Base-by-base conservation (phyloP, 305 asterid genomes). In the Nicotiana rustica region DNA sequence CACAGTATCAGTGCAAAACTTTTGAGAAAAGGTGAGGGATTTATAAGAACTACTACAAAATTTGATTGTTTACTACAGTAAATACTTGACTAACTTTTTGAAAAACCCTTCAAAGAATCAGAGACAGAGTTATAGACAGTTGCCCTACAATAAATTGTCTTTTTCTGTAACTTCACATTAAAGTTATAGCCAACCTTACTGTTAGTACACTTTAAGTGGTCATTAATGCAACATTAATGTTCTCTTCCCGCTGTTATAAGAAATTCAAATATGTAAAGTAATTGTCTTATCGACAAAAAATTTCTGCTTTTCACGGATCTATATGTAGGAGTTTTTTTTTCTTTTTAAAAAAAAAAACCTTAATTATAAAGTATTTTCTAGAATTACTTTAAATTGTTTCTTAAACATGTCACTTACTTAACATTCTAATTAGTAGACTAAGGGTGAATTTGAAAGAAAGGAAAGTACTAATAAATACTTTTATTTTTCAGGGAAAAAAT, bases 131-230 rank as follows among this genome's bases (percentile, higher is more conserved):
- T 67, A 0, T 35, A 14, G 44, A 13, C 15, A 36, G 13, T 68
- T 36, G 56, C 56, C 77, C 77, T 33, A 69, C 77, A 55, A 69
- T n/a, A 68, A 69, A 10, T 69, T 68, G 56, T 38, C 33, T 38
- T 7, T 38, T 38, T 69, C 17, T n/a, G 15, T 69, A n/a, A 69
- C 17, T 49, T 12, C 15, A 49, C 17, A 57, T 41, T 69, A 10
- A 70, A 41, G 35, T 10, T 70, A 9, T 17, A 18, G 59, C 15
- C 57, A 49, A 49, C 57, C 57, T 10, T 49, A 49, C 1, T 18
- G 77, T 5, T 18, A 41, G 77, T 18, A 21, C 5, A 19, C 15
- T 57, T 57, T 57, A 57, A 57, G 19, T 17, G n/a, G 19, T 57
- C 64, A 57, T 57, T 57, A 57, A 57, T 57, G 21, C 10, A 57